Evolutionary conservation across 2,329 filamentous ascomycete genomes (phyloP).

Genomic region (Fusarium bactridioides): DNA sequence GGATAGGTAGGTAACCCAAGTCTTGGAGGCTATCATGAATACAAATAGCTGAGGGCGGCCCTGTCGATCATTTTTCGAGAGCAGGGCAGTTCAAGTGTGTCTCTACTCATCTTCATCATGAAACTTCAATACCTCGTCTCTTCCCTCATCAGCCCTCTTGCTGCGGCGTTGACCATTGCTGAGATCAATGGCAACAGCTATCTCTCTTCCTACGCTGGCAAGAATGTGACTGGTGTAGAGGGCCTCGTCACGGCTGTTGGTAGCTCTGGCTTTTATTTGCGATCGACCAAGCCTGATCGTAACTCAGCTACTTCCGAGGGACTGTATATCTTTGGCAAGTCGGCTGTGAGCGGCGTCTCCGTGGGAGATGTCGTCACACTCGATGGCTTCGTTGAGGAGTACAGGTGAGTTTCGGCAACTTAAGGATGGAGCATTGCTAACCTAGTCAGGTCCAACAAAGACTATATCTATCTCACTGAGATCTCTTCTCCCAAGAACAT

Average conservation of each 20-base stretch:
- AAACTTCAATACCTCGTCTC: conserved; percentile 43
- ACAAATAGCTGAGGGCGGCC: conserved; percentile 29
- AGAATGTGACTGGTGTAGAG: conserved; percentile 65
- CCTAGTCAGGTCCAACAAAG: conserved; percentile 54
- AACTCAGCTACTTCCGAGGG: conserved; percentile 68
- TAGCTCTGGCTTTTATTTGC: conserved; percentile 69
- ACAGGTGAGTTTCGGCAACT: conserved; percentile 49
- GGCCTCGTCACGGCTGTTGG: conserved; percentile 72
- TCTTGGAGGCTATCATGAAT: conserved; percentile 2
- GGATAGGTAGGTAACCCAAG: conserved; percentile 9
- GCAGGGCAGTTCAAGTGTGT: not conserved
- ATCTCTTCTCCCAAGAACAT: conserved; percentile 64
- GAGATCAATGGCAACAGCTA: conserved; percentile 73
- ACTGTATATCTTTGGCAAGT: conserved; percentile 68
- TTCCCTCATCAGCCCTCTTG: conserved; percentile 35
- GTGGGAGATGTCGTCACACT: conserved; percentile 71
- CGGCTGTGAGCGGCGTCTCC: conserved; percentile 58
- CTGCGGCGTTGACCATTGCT: conserved; percentile 58
- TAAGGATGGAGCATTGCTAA: not conserved
- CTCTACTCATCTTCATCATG: conserved; percentile 33
- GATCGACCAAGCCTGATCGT: conserved; percentile 64
- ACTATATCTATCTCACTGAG: conserved; percentile 71
- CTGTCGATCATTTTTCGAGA: not conserved
- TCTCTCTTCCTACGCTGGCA: conserved; percentile 66
- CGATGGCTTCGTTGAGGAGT: conserved; percentile 66